Conservation (phyloP, 768 basidiomycete genomes). For the Candolleomyces aberdarensis region DNA sequence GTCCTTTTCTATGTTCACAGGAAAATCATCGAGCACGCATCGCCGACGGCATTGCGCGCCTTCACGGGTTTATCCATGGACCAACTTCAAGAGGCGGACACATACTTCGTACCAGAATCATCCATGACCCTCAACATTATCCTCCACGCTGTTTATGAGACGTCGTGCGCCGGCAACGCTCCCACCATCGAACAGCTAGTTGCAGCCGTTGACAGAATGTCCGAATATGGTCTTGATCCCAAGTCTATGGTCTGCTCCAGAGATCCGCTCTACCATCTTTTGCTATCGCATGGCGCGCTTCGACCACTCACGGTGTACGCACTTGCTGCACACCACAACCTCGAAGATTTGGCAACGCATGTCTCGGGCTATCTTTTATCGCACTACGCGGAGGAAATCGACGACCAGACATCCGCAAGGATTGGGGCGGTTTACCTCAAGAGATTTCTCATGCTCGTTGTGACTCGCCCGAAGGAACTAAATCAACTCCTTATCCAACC, state of each 20-base stretch:
- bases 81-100: not conserved
- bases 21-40: constrained; percentile 37
- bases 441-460: constrained; percentile 32
- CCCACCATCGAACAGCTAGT: constrained; percentile 45
- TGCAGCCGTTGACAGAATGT: constrained; percentile 34
- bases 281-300: constrained; percentile 21
- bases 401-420: constrained; percentile 27
- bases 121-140: constrained; percentile 49
- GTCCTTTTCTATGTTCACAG: constrained; percentile 64
- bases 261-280: constrained; percentile 20
- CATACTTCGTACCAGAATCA: constrained; percentile 30
- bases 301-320: constrained; percentile 36
- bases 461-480: constrained; percentile 28
- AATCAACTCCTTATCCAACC: constrained; percentile 18
- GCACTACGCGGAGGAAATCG: constrained; percentile 25
- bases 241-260: constrained; percentile 17
- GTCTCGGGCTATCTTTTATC: constrained; percentile 36
- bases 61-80: constrained; percentile 15
- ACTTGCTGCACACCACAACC: constrained; percentile 23
- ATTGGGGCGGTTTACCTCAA: constrained; percentile 37
- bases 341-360: constrained; percentile 33
- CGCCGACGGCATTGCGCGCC: constrained; percentile 44
- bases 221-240: constrained; percentile 17
- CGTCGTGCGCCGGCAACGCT: constrained; percentile 46
- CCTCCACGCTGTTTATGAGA: constrained; percentile 48